These are phyloP conservation scores for Clonostachys rosea DNA, from an alignment of 2,329 filamentous ascomycete genomes.

Conservation along the genomic window DNA sequence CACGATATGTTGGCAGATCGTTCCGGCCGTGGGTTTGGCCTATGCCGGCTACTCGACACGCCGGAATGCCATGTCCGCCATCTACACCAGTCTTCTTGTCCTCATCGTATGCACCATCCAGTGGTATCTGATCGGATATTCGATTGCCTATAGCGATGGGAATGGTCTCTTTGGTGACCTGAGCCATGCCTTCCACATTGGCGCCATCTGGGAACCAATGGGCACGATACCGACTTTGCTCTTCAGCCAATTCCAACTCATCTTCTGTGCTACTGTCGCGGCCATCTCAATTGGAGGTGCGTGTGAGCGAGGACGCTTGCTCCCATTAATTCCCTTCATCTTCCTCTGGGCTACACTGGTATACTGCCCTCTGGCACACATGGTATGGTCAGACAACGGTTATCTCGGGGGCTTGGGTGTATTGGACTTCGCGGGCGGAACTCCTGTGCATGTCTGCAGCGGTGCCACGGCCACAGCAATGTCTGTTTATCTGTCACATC, in stretches of 20 bases:
- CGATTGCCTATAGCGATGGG: constrained; percentile 9
- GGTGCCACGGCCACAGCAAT: constrained; percentile 8
- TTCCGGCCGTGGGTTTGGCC: constrained; percentile 9
- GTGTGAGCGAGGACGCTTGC: constrained; percentile 7
- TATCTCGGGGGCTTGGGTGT: constrained; percentile 7
- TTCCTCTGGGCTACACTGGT: constrained; percentile 10
- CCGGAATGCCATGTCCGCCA: constrained; percentile 7
- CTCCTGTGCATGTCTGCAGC: constrained; percentile 8
- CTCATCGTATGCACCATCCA: constrained; percentile 9
- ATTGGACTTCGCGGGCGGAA: constrained; percentile 9
- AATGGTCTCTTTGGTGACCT: constrained; percentile 5
- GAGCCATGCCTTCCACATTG: constrained; percentile 6
- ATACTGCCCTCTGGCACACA: constrained; percentile 9
- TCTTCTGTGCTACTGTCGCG: constrained; percentile 9
- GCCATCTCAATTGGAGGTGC: constrained; percentile 8
- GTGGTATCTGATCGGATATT: constrained; percentile 9
- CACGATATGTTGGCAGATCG: constrained; percentile 10
- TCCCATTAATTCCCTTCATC: constrained; percentile 8
- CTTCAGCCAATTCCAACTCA: constrained; percentile 10
- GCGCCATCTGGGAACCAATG: constrained; percentile 7
- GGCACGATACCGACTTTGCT: constrained; percentile 8
- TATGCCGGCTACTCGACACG: constrained; percentile 9
- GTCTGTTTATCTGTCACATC: constrained; percentile 9
- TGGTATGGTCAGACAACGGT: constrained; percentile 8
- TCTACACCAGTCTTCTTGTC: constrained; percentile 7